These are phyloP conservation scores for Kurtzmaniella quercitrusa DNA, from an alignment of 1,139 yeast genomes.

Conservation along the genomic window DNA sequence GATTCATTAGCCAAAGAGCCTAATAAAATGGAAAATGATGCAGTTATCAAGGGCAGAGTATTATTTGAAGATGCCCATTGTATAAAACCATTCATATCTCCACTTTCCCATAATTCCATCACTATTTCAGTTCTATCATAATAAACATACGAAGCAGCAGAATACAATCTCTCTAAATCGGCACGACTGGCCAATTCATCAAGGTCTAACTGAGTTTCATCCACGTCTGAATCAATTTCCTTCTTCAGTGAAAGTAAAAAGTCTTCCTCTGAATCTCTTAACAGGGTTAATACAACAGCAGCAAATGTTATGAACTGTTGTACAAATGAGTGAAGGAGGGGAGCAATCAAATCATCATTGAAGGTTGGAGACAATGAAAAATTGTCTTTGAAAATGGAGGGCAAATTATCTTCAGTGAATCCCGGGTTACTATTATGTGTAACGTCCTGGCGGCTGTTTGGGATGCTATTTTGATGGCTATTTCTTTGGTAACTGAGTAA, in stretches of 20 bases:
- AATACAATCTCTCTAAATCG: conserved; percentile 82
- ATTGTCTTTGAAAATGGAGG: conserved; percentile 12
- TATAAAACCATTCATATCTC: conserved; percentile 64
- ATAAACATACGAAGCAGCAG: conserved; percentile 71
- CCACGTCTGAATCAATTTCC: conserved; percentile 20
- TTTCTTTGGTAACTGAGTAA: conserved; percentile 27
- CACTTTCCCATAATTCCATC: conserved; percentile 71
- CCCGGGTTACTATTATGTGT: neutral
- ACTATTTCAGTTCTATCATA: conserved; percentile 57
- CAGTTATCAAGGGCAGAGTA: conserved; percentile 72
- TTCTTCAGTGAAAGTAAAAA: conserved; percentile 49
- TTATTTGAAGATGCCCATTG: conserved; percentile 86
- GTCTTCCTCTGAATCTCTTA: conserved; percentile 87
- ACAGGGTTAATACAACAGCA: conserved; percentile 74
- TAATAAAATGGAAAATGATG: conserved; percentile 76
- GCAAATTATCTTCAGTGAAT: conserved; percentile 8
- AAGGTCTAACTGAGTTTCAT: conserved; percentile 26
- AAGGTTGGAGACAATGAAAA: conserved; percentile 18
- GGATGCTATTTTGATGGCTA: conserved; percentile 13
- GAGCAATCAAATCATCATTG: conserved; percentile 31
- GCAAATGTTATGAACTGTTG: conserved; percentile 63
- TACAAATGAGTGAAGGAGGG: conserved; percentile 51
- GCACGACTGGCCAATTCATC: conserved; percentile 66
- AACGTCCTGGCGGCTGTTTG: conserved; percentile 8
- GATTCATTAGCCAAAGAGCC: conserved; percentile 50